Base-by-base conservation (phyloP, 768 basidiomycete genomes). In the Exidia glandulosa region DNA sequence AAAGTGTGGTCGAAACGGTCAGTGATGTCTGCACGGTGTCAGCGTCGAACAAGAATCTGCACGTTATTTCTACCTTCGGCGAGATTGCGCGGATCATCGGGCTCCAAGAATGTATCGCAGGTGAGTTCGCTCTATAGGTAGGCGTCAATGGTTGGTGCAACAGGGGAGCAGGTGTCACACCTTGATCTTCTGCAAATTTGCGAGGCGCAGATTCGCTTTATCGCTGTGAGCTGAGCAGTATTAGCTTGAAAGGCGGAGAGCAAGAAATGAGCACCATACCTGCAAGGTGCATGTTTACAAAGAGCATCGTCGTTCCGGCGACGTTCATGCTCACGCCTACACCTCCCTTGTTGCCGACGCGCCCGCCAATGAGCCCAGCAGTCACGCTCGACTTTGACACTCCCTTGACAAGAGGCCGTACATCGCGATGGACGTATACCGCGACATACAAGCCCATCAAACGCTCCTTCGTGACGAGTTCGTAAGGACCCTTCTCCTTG, bases 341-440 rank as follows among this genome's bases (percentile, higher is more conserved):
- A 16, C 88, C 90, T 1, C 94, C 83, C 69, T 97, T 97, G 69
- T 97, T 97, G 4, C 94, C 94, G 2, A 96, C 78, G 54, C 94
- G 75, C 0, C 94, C 94, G 2, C 91, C 91, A 30, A 95, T 90
- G 27, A 96, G 75, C 3, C 94, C 94, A 16, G 94, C 82, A 1
- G 93, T 87, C 1, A 97, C 94, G 23, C 84, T 83, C 14, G 87
- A 86, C 64, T 86, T 88, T 3, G 89, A 90, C 13, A 79, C 82
- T 16, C 87, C 88, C 75, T 75, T 74, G 3, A 92, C 81, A 9
- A 86, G 74, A 57, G 79, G 76, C 33, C 76, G 75, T n/a, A 86
- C 68, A 64, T 90, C 88, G 16, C 81, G 81, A 67, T 90, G 85
- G 32, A 90, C 77, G 66, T 86, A 91, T 4, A 91, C 70, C 3